These are phyloP conservation scores for Komagataella phaffii DNA, from an alignment of 805 yeast genomes.

Conservation along the genomic window DNA sequence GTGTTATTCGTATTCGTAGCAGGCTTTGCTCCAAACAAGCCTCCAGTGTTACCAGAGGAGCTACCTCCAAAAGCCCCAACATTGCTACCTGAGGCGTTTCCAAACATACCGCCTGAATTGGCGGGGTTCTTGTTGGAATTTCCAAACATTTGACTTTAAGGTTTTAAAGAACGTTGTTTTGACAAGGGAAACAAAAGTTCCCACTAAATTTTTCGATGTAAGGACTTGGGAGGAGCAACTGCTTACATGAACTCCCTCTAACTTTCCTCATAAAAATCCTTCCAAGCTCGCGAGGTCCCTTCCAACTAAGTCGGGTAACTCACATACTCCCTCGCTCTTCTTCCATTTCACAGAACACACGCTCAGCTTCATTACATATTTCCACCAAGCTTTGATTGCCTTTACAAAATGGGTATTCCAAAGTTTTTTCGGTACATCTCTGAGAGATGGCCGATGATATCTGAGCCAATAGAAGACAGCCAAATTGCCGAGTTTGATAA, in stretches of 20 bases:
- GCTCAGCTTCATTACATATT: neutral
- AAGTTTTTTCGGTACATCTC: slow-evolving; percentile 94
- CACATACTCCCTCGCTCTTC: neutral
- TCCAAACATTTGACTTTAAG: slow-evolving; percentile 15
- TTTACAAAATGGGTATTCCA: slow-evolving; percentile 67
- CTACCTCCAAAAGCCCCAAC: slow-evolving; percentile 4
- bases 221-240: slow-evolving; percentile 12
- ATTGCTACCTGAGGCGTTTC: slow-evolving; percentile 9
- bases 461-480: slow-evolving; percentile 68
- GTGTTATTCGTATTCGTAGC: slow-evolving; percentile 1
- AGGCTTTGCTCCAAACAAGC: slow-evolving; percentile 6
- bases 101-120: slow-evolving; percentile 21
- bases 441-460: slow-evolving; percentile 96
- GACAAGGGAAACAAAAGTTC: neutral
- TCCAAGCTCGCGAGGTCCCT: neutral
- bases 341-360: neutral
- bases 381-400: neutral
- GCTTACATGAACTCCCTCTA: slow-evolving; percentile 1
- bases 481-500: slow-evolving; percentile 92
- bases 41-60: slow-evolving; percentile 5
- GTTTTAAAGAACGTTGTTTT: neutral
- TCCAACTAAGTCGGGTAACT: neutral
- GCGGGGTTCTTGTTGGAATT: slow-evolving; percentile 8
- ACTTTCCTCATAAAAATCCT: neutral
- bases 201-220: neutral